Evolutionary conservation across 495 filamentous ascomycete genomes (phyloP), one percentile per base, ranked within the genome.

Genomic region (Aspergillus heteromorphus): DNA sequence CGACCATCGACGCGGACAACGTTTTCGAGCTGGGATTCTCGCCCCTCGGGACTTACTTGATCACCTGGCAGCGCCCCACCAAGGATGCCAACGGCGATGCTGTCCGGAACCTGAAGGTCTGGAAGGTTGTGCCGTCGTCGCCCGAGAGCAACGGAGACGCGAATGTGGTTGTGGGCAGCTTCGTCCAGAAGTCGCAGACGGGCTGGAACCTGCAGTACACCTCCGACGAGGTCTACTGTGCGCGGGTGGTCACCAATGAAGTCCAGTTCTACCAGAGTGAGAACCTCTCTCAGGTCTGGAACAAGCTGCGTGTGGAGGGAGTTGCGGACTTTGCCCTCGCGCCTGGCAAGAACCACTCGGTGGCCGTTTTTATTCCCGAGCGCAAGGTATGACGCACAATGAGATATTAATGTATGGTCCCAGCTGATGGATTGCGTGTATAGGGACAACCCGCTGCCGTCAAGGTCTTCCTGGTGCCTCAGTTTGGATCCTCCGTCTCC

Each of bases 191-290:
- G 74, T 87, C 83, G 51, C 88, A 92, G 75, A 91, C 88, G 16
- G 90, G 91, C 65, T 98, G 92, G 93, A 97, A 96, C 73, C 78
- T 97, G 66, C 95, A 97, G 71, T 98, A 97, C 67, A 96, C 91
- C 25, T 79, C 81, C 54, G 93, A 98, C 67, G 93, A 98, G 80
- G 76, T 79, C 61, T 89, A 87, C 65, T 98, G 93, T 70, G 93
- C 92, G 53, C 91, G 93, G 49, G 78, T 85, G 31, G 95, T 97
- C 62, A 96, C 90, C 68, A 97, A 97, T 69, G 91, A 96, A 73
- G 88, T 98, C 38, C 93, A 97, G 64, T 95, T 98, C 72, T 97
- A 91, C 75, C 79, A 95, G 70, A 93, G 88, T 70, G 76, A 82
- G 45, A 87, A 96, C 62, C 76, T 97, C 63, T 75, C 78, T 43